These are phyloP conservation scores for Tolypocladium paradoxum DNA, from an alignment of 2,329 filamentous ascomycete species.

Conservation along the genomic window DNA sequence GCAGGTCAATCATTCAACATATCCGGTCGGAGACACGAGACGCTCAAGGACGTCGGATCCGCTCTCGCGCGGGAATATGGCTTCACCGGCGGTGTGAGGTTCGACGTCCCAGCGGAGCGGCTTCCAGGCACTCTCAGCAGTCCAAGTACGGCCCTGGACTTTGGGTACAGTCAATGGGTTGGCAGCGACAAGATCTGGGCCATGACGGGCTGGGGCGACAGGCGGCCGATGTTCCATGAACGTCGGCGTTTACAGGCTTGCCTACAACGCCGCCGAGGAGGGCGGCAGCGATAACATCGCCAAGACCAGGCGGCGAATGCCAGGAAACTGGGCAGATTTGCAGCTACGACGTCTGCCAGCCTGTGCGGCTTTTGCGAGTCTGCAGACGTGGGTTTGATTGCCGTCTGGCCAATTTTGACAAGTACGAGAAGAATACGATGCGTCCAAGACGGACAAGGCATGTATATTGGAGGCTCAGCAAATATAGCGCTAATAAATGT, in stretches of 20 bases:
- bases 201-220: neutral
- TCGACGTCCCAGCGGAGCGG: neutral
- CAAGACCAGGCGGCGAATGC: neutral
- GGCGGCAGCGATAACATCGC: neutral
- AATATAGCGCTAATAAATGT: constrained; percentile 35
- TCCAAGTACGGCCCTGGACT: neutral
- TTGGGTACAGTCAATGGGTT: neutral
- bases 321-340: neutral
- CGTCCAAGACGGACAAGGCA: neutral
- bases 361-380: neutral
- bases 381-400: neutral
- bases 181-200: neutral
- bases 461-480: neutral
- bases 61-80: neutral
- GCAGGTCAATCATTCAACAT: neutral
- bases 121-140: neutral
- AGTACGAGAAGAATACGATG: neutral
- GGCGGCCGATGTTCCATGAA: neutral
- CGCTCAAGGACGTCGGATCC: neutral
- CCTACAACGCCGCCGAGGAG: neutral
- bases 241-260: neutral
- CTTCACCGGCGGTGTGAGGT: neutral
- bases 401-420: neutral
- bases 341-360: neutral
- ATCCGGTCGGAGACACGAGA: neutral